These are phyloP conservation scores for Ascomycota sp. DNA, from an alignment of 2,329 filamentous ascomycete genomes.

Conservation along the genomic window DNA sequence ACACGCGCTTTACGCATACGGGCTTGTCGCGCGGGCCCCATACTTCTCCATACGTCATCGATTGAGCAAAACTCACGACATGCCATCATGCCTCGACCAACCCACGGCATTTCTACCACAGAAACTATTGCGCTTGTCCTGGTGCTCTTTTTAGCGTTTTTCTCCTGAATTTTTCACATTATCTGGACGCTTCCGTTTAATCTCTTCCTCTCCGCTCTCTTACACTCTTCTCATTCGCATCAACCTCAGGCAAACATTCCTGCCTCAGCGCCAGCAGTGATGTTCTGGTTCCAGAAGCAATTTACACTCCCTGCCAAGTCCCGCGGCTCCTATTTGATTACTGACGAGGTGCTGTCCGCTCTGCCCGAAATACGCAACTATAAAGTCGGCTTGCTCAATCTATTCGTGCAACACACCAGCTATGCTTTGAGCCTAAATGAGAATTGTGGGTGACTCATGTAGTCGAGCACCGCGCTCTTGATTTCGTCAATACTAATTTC, in stretches of 20 bases:
- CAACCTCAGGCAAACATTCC: conserved; percentile 7
- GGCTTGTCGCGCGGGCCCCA: no score
- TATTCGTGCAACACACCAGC: conserved; percentile 91
- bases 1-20: no score
- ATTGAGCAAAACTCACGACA: background rate
- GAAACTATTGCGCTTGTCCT: conserved; percentile 24
- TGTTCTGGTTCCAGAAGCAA: conserved; percentile 72
- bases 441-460: conserved; percentile 35
- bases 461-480: no score
- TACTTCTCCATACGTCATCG: no score
- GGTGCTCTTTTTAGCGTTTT: conserved; percentile 29
- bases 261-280: conserved; percentile 15
- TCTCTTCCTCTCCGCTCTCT: conserved; percentile 11
- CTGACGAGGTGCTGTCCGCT: conserved; percentile 46
- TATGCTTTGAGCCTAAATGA: conserved; percentile 86
- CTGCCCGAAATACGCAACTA: conserved; percentile 67
- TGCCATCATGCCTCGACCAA: conserved; percentile 17
- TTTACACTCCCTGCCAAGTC: conserved; percentile 58
- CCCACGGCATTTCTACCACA: conserved; percentile 13
- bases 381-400: conserved; percentile 67
- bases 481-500: no score
- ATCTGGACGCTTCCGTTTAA: conserved; percentile 27
- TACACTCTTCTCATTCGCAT: conserved; percentile 1
- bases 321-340: conserved; percentile 79
- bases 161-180: conserved; percentile 30